These are phyloP conservation scores for Pseudocercospora eumusae DNA, from an alignment of 2,329 filamentous ascomycete species.

Conservation along the genomic window DNA sequence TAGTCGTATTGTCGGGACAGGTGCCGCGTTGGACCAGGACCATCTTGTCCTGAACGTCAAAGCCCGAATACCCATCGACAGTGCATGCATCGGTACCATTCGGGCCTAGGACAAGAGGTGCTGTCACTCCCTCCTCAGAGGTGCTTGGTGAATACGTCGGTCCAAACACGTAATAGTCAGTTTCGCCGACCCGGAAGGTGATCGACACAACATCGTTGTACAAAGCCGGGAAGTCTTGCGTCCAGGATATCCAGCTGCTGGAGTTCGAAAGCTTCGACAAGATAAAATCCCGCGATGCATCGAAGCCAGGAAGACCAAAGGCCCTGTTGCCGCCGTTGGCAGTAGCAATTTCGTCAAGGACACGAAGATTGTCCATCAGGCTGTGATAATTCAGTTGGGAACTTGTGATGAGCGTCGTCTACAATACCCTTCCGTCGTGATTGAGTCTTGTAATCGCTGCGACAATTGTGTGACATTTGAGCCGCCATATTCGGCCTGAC, in stretches of 20 bases:
- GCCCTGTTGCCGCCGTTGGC: neutral
- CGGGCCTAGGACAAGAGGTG: neutral
- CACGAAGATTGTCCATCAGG: neutral
- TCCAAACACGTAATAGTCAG: neutral
- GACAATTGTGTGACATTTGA: neutral
- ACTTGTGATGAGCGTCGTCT: neutral
- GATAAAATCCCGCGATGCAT: neutral
- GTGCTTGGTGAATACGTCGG: neutral
- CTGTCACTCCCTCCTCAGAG: neutral
- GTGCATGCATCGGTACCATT: neutral
- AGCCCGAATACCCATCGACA: neutral
- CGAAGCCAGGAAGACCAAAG: neutral
- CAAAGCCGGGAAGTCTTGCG: neutral
- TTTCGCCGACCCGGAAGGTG: neutral
- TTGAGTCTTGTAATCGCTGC: neutral
- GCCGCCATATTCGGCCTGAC: neutral
- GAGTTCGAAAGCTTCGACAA: neutral
- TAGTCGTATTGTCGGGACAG: neutral
- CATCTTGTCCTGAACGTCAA: neutral
- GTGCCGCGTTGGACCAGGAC: neutral
- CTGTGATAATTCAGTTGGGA: neutral
- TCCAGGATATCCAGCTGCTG: neutral
- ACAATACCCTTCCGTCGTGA: neutral
- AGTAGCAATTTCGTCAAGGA: neutral
- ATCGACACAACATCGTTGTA: neutral